phyloP scores from a whole-genome alignment of 257 asterid species.

The Knoxia roxburghii region DNA sequence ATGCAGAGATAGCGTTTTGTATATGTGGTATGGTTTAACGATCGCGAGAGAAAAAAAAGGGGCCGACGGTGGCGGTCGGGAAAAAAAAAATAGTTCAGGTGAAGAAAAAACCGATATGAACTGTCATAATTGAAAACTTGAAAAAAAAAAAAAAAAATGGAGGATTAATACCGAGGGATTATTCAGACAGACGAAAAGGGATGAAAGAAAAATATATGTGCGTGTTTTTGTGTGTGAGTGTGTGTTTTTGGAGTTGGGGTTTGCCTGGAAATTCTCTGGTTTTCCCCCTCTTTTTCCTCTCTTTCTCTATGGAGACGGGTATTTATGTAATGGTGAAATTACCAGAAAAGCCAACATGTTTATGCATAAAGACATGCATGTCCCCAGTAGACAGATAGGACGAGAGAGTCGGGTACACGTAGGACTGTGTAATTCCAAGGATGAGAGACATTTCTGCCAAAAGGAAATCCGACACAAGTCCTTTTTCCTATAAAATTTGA shows the following conservation, averaged over 20 bases:
- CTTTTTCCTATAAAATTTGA: too few relatives aligned
- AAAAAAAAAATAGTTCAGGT: background rate
- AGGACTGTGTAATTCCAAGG: too few relatives aligned
- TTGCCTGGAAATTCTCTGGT: constrained; percentile 15
- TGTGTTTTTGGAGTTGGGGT: background rate
- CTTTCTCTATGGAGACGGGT: background rate
- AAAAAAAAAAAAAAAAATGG: background rate
- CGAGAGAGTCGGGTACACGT: too few relatives aligned
- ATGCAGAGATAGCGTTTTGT: background rate
- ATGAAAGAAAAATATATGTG: background rate
- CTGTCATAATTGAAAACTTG: background rate
- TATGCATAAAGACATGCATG: constrained; percentile 8
- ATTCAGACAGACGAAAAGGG: constrained; percentile 20
- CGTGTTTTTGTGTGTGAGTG: background rate
- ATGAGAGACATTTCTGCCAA: too few relatives aligned
- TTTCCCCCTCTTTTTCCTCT: constrained; percentile 15
- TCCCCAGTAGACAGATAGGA: too few relatives aligned
- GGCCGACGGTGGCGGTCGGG: constrained; percentile 17
- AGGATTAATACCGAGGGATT: background rate
- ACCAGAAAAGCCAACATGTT: background rate
- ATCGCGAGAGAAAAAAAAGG: constrained; percentile 27
- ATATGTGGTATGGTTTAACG: background rate
- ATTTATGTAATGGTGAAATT: background rate
- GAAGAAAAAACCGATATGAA: background rate
- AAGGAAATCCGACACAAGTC: too few relatives aligned